These are phyloP conservation scores for Sugiyamaella sp. DNA, from an alignment of 1,139 yeast species.

Conservation along the genomic window DNA sequence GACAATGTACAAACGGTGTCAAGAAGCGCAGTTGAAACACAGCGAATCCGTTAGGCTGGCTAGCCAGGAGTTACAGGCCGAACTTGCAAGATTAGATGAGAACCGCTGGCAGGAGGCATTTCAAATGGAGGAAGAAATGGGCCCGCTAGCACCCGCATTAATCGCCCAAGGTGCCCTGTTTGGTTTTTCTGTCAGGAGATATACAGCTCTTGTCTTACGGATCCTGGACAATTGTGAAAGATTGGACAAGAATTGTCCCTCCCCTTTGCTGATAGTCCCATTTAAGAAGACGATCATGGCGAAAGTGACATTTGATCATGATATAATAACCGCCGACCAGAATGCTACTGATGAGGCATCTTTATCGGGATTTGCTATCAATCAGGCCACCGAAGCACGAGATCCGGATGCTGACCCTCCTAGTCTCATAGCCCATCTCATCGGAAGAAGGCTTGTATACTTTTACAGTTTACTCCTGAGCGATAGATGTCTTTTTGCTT, in stretches of 20 bases:
- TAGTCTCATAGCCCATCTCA: slow-evolving; percentile 34
- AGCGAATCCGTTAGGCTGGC: slow-evolving; percentile 17
- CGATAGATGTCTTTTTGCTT: slow-evolving; percentile 32
- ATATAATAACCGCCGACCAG: slow-evolving; percentile 16
- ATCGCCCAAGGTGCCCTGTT: slow-evolving; percentile 29
- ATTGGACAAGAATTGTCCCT: slow-evolving; percentile 29
- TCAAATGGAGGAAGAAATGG: slow-evolving; percentile 17
- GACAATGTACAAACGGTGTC: slow-evolving; percentile 17
- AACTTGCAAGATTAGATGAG: slow-evolving; percentile 13
- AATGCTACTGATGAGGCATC: slow-evolving; percentile 20
- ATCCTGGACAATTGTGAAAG: slow-evolving; percentile 22
- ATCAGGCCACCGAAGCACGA: slow-evolving; percentile 29
- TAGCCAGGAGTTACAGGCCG: slow-evolving; percentile 15
- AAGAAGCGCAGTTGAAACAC: slow-evolving; percentile 18
- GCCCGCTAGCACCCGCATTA: slow-evolving; percentile 19
- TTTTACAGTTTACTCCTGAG: slow-evolving; percentile 25
- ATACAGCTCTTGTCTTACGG: background rate
- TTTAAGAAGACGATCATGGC: slow-evolving; percentile 24
- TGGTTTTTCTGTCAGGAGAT: slow-evolving; percentile 22
- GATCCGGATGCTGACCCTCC: slow-evolving; percentile 44
- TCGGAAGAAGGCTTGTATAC: slow-evolving; percentile 31
- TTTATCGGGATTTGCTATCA: slow-evolving; percentile 21
- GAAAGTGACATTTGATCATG: slow-evolving; percentile 16
- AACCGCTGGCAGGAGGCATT: slow-evolving; percentile 21
- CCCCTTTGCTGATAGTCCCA: slow-evolving; percentile 28